Evolutionary conservation across 192 early-diverging fungal genomes (phyloP), one percentile per base, ranked within the genome.

Genomic region (Podila minutissima): DNA sequence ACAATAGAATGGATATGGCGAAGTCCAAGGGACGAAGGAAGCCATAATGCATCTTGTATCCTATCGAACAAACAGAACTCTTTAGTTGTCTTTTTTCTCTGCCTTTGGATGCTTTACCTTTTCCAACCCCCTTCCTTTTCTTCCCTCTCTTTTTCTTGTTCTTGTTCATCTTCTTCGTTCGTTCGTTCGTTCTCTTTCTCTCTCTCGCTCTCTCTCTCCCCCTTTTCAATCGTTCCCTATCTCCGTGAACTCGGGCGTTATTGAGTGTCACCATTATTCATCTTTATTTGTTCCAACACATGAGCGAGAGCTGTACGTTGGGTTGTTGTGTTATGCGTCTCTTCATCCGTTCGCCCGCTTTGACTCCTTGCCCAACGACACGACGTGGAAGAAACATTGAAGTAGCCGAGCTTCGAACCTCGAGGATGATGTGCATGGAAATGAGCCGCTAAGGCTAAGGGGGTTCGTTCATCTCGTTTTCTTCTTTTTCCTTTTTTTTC

Each of bases 151-250:
- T 41, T 17, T 37, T 32, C n/a, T 20, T n/a, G 4, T 24, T 63
- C 37, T 26, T 26, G 26, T 66, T 66, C 51, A n/a, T 66, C 41
- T 22, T 64, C 37, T 28, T 64, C 62, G 46, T 32, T 63, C n/a
- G 37, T 24, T 24, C 24, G 33, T 32, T 63, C n/a, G 62, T 37
- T n/a, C 32, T 31, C 33, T 63, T 33, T 37, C 33, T 37, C 62
- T 37, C 38, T 41, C 22, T 11, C 31, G 17, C 20, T 22, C 35
- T 63, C 62, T 26, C 37, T 38, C 35, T 64, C 62, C 17, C 37
- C 22, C 41, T 13, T 46, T 46, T 46, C 41, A 17, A 11, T 46
- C 41, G 13, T 8, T 46, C 41, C 41, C 41, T 46, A 46, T 46
- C 41, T 46, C 41, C 41, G 41, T 46, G 41, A 46, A 46, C 41